Evolutionary conservation across 2,329 filamentous ascomycete genomes (phyloP).

Genomic region (Ophiostoma ips): DNA sequence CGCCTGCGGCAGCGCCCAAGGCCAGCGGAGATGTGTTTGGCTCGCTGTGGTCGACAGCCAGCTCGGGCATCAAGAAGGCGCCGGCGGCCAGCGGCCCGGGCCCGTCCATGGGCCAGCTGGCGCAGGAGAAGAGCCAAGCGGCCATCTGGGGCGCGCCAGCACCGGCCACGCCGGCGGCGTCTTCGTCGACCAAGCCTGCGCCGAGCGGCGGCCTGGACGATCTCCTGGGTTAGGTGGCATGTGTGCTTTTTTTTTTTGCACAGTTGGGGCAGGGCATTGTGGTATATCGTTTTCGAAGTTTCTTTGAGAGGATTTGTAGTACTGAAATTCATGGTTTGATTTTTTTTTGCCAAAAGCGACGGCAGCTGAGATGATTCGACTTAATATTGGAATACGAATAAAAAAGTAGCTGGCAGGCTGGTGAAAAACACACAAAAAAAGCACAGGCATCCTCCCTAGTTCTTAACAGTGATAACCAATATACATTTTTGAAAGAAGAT

Average conservation of each 20-base stretch:
- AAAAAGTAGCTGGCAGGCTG: too few species aligned
- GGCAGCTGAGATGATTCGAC: too few species aligned
- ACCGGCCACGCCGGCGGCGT: slow-evolving; percentile 16
- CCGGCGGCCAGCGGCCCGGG: slow-evolving; percentile 49
- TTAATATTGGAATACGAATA: too few species aligned
- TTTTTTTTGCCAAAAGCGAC: too few species aligned
- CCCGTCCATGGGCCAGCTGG: slow-evolving; percentile 77
- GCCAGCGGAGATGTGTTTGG: slow-evolving; percentile 73
- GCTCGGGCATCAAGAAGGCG: slow-evolving; percentile 61
- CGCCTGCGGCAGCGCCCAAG: slow-evolving; percentile 29
- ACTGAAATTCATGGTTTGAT: too few species aligned
- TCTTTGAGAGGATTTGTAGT: too few species aligned
- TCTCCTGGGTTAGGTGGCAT: slow-evolving; percentile 31
- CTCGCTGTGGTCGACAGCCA: slow-evolving; percentile 67
- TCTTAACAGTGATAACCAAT: too few species aligned
- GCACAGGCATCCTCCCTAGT: too few species aligned
- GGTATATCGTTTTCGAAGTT: not conserved
- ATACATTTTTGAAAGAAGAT: too few species aligned
- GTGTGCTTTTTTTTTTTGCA: too few species aligned
- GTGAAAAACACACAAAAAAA: too few species aligned
- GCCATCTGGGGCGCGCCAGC: slow-evolving; percentile 80
- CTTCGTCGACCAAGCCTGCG: slow-evolving; percentile 13
- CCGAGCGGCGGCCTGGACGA: slow-evolving; percentile 31
- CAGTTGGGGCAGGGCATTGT: too few species aligned
- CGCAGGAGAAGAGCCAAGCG: slow-evolving; percentile 93